Conservation (phyloP, 305 asterid genomes). For the Petunia hybrid region DNA sequence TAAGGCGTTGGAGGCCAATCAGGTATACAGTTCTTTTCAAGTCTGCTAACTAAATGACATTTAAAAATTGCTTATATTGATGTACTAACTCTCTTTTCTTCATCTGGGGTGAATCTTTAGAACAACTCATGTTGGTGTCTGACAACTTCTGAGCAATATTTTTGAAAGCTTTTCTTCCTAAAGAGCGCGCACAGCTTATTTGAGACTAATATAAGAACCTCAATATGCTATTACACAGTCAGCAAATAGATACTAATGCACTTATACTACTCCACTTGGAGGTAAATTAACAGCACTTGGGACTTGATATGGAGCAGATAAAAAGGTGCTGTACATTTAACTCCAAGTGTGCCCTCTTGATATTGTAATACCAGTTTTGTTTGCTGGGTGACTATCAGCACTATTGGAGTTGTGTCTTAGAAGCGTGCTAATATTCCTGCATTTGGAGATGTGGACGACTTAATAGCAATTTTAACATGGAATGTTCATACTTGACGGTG, state of each 20-base stretch:
- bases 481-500: not conserved
- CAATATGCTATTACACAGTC: not conserved
- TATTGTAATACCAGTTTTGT: not conserved
- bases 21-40: slow-evolving; percentile 54
- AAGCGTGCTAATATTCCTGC: not conserved
- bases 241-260: slow-evolving; percentile 20
- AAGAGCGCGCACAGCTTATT: not conserved
- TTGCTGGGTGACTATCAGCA: not conserved
- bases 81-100: not conserved
- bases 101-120: slow-evolving; percentile 3
- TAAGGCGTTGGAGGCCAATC: slow-evolving; percentile 77
- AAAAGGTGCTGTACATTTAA: not conserved
- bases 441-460: not conserved
- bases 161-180: not conserved
- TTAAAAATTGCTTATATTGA: not conserved
- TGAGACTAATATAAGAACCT: slow-evolving; percentile 8
- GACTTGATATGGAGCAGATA: too few relatives aligned
- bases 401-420: not conserved
- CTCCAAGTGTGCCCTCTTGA: not conserved
- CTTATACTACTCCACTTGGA: slow-evolving; percentile 11
- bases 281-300: too few relatives aligned
- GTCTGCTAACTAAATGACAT: slow-evolving; percentile 12
- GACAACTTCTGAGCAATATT: not conserved
- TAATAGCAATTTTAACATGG: not conserved
- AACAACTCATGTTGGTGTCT: slow-evolving; percentile 4